Conservation (phyloP, 805 yeast genomes). For the Millerozyma miso region DNA sequence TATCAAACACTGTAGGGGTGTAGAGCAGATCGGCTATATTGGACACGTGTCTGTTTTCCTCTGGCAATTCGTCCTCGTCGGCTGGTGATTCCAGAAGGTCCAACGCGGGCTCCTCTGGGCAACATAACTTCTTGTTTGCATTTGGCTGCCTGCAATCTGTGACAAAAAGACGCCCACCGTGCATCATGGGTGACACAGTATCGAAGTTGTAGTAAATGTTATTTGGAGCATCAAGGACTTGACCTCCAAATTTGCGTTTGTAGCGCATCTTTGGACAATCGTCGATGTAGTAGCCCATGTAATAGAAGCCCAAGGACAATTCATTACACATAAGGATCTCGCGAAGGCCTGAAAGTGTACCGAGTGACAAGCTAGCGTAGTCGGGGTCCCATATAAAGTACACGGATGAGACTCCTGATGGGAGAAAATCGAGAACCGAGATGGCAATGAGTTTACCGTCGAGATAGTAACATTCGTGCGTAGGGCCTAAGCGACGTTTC, state of each 20-base stretch:
- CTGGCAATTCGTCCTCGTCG: not conserved
- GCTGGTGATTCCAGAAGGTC: conserved; percentile 1
- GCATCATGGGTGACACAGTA: conserved; percentile 20
- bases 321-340: conserved; percentile 57
- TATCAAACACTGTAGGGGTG: conserved; percentile 5
- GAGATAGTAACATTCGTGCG: conserved; percentile 74
- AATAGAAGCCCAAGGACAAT: conserved; percentile 52
- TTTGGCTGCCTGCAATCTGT: conserved; percentile 2
- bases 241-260: conserved; percentile 76
- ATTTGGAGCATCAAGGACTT: conserved; percentile 54
- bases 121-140: conserved; percentile 9
- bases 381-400: conserved; percentile 89
- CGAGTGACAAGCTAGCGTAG: conserved; percentile 62
- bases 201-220: conserved; percentile 40
- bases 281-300: conserved; percentile 75
- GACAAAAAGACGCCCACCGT: conserved; percentile 29
- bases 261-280: conserved; percentile 82
- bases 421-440: conserved; percentile 73
- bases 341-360: conserved; percentile 70
- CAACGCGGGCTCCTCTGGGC: conserved; percentile 8
- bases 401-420: conserved; percentile 73
- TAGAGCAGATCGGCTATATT: conserved; percentile 20
- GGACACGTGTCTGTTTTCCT: not conserved
- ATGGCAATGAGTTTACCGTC: conserved; percentile 65
- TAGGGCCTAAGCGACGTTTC: conserved; percentile 47